Percentiles rank a stretch among this genome's conserved stretches.
phyloP scores from a whole-genome alignment of 306 rosid species.

The Oxytropis ochrocephala region DNA sequence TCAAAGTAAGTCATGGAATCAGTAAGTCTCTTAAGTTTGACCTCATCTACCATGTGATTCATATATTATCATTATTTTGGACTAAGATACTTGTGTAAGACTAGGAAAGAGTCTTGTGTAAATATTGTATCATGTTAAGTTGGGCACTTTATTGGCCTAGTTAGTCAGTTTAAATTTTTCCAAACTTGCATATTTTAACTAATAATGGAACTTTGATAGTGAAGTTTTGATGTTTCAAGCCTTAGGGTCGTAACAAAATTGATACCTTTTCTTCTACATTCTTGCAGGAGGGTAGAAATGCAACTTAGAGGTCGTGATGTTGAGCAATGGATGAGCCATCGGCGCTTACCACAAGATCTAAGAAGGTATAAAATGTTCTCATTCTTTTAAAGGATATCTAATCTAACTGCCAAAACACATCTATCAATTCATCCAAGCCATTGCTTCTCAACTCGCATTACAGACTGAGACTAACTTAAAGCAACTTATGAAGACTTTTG shows the following conservation, averaged over 20 bases:
- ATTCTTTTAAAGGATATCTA: neutral
- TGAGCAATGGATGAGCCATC: slow-evolving; percentile 94
- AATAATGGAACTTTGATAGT: neutral
- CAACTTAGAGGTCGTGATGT: slow-evolving; percentile 77
- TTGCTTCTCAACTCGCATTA: neutral
- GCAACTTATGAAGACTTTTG: no score
- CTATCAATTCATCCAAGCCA: neutral
- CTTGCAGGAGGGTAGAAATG: slow-evolving; percentile 70
- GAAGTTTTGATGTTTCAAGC: neutral
- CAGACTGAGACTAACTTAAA: no score
- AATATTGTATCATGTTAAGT: neutral
- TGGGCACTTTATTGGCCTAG: no score
- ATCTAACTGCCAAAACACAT: neutral
- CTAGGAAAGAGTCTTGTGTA: neutral
- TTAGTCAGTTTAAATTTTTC: no score
- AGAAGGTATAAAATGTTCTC: slow-evolving; percentile 29
- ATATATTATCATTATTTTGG: neutral
- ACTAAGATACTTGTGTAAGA: no score
- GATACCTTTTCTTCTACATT: neutral
- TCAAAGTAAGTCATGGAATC: neutral
- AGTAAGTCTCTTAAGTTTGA: neutral
- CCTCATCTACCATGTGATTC: neutral
- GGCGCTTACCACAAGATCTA: slow-evolving; percentile 62
- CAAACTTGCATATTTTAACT: neutral
- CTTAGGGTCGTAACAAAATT: neutral